These are phyloP conservation scores for Passalora sequoiae DNA, from an alignment of 2,329 filamentous ascomycete species.

Conservation along the genomic window DNA sequence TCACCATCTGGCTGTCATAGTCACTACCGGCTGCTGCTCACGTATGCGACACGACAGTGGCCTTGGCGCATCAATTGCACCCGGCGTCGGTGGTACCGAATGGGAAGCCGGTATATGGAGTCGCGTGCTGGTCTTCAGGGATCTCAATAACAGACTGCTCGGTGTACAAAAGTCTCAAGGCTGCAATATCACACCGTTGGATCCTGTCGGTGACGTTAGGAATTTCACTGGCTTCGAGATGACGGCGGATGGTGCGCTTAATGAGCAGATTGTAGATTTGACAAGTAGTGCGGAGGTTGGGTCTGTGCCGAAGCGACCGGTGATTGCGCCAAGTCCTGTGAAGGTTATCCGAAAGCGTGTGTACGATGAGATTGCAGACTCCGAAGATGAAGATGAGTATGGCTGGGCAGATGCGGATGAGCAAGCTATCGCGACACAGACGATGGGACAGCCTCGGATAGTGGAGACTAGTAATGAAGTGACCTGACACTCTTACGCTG, in stretches of 20 bases:
- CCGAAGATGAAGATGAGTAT: constrained; percentile 64
- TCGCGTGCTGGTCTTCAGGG: constrained; percentile 71
- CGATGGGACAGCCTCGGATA: too few relatives aligned
- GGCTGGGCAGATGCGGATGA: constrained; percentile 67
- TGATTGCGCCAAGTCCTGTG: constrained; percentile 5
- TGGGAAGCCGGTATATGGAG: constrained; percentile 78
- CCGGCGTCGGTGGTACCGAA: constrained; percentile 66
- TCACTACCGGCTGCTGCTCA: constrained; percentile 78
- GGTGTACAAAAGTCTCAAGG: constrained; percentile 44
- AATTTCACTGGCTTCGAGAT: constrained; percentile 48
- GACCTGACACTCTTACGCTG: too few relatives aligned
- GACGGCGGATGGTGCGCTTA: constrained; percentile 40
- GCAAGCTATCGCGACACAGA: constrained; percentile 33
- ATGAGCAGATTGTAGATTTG: constrained; percentile 23
- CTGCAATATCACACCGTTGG: constrained; percentile 29
- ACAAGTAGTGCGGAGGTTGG: constrained; percentile 10
- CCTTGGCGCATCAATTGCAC: constrained; percentile 62
- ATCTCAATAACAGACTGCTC: constrained; percentile 51
- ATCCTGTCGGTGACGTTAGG: constrained; percentile 39
- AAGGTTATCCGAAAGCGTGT: constrained; percentile 51
- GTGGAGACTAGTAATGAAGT: too few relatives aligned
- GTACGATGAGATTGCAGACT: constrained; percentile 52
- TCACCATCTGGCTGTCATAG: constrained; percentile 65
- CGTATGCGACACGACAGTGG: constrained; percentile 56
- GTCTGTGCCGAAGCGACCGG: neutral